Evolutionary conservation across 176 grass and related monocot species (phyloP), one percentile per base, ranked within the genome.

Genomic region (Olyra latifolia): DNA sequence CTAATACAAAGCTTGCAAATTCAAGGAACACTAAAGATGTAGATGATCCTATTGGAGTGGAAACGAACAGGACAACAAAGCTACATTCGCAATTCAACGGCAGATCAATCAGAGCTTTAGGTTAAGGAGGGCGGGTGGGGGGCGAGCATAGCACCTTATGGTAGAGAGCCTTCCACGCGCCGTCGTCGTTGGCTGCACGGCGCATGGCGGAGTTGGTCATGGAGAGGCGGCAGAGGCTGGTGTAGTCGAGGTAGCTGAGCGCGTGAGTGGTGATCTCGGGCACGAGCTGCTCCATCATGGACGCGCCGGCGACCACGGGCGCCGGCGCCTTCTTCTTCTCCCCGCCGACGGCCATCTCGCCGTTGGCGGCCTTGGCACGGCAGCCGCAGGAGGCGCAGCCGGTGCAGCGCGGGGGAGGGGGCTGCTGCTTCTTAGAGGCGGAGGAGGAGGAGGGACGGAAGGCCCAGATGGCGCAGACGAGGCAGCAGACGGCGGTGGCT

Each of bases 221-320:
- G 14, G 97, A 99, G 84, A 99, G 89, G 72, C 89, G 88, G 75
- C 93, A 99, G 44, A 99, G 91, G 76, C 97, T 99, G 49, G 88
- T 96, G 47, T 84, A 99, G 78, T 99, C 97, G 44, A 99, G 84
- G 85, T 93, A 99, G 78, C 93, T 99, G 55, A 99, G 97, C 24
- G 91, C 92, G 77, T 99, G 93, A 60, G 90, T 99, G 40, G 93
- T 96, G 62, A 99, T 96, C 88, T 99, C 93, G 41, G 93, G 97
- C 84, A 96, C 97, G 84, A 99, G 86, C 72, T 96, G 97, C 84
- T 99, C 93, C 93, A 99, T 93, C 97, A 99, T 99, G 83, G 97
- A 99, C 35, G 76, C 88, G 17, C 88, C 86, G 38, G 44, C 71
- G 7, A 55, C 14, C 13, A 49, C 45, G 19, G 85, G 42, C 2